Conservation (phyloP, 306 rosid species). For the Potentilla sterilis region DNA sequence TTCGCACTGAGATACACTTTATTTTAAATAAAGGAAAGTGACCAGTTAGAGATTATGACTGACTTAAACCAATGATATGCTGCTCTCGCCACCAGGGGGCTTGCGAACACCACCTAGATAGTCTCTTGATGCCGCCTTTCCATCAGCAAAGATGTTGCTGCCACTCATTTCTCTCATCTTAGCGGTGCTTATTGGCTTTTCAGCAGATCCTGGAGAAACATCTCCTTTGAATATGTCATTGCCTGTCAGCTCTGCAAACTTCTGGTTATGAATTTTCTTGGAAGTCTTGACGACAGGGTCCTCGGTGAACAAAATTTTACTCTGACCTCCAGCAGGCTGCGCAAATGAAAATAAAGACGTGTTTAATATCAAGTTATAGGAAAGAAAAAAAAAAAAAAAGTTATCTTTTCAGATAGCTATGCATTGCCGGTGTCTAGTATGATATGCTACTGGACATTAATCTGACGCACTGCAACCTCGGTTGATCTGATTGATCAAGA, state of each 20-base stretch:
- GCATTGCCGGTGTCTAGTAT: neutral
- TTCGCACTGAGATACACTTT: constrained; percentile 8
- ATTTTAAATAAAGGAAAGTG: neutral
- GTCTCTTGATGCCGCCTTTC: constrained; percentile 67
- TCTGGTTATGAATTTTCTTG: constrained; percentile 82
- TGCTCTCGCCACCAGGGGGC: constrained; percentile 97
- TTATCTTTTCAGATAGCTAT: neutral
- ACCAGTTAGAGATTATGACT: constrained; percentile 4
- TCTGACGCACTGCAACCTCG: neutral
- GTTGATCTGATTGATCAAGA: neutral
- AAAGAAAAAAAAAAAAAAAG: neutral
- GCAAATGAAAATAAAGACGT: neutral
- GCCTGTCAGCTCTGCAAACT: constrained; percentile 84
- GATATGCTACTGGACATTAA: neutral
- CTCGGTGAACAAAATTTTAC: constrained; percentile 77
- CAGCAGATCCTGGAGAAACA: constrained; percentile 67
- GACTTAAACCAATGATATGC: constrained; percentile 72
- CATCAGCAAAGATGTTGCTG: constrained; percentile 86
- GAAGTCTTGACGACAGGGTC: constrained; percentile 63
- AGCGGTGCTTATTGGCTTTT: constrained; percentile 78
- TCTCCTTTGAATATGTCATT: constrained; percentile 79
- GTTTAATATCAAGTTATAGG: neutral
- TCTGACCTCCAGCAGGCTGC: constrained; percentile 97
- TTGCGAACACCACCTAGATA: constrained; percentile 71
- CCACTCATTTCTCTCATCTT: constrained; percentile 92